Evolutionary conservation across 257 asterid species (phyloP), one percentile per base, ranked within the genome.

Genomic region (Capsicum rhomboideum): DNA sequence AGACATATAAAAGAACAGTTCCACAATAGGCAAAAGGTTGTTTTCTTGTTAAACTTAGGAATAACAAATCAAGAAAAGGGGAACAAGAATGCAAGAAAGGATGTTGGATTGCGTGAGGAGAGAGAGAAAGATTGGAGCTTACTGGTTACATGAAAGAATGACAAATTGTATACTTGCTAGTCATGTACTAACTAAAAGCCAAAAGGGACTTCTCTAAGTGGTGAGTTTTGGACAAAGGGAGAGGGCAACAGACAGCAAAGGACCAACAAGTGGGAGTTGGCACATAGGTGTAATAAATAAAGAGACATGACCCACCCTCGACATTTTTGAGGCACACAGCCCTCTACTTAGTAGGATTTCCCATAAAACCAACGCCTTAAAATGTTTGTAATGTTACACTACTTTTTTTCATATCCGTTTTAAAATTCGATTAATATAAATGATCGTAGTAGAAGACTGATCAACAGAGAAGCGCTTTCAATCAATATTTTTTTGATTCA

Each of bases 241-340:
- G 44, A 16, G 17, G 17, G 18, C 46, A 49, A 50, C 26, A 86
- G 91, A 88, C 89, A 89, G 89, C 90, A 83, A 86, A 89, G 90
- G 90, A 90, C 83, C 78, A 88, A 85, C 92, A 90, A 91, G 96
- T 92, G 94, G 97, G 92, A 87, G 85, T 68, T 66, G 29, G 53
- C 68, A 67, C 82, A 84, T 34, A 34, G 40, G 40, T 34, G 40
- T 79, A 23, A 12, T 50, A 75, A 23, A 12, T 50, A 75, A 75
- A 75, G 46, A 26, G 85, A 88, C 86, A 85, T 87, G 90, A 83
- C 89, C 94, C 95, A 87, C 40, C 91, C 83, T 88, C 88, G 71
- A 21, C 13, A 2, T 16, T 28, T 64, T 66, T 66, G 3, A 64
- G 72, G 72, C 44, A 6, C 72, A 14, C n/a, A 13, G 2, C 5